Conservation (phyloP, 305 asterid genomes). For the Fraxinus latifolia region DNA sequence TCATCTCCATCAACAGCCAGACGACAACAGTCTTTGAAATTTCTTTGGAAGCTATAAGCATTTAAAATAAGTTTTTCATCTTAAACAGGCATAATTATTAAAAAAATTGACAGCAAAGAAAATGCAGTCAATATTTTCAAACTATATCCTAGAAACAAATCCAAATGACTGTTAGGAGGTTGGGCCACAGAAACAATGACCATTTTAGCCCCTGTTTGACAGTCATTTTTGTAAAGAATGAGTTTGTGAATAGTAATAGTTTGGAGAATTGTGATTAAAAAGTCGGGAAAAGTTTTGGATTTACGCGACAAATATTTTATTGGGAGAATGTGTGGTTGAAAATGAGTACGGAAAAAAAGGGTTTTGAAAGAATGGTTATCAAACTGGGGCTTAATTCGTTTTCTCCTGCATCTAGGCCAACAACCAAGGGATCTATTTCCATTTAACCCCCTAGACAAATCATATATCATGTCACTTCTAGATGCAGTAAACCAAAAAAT, state of each 20-base stretch:
- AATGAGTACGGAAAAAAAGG: background rate
- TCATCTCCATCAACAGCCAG: slow-evolving; percentile 10
- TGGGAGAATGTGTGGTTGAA: background rate
- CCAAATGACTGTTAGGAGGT: slow-evolving; percentile 4
- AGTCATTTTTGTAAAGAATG: background rate
- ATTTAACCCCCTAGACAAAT: slow-evolving; percentile 4
- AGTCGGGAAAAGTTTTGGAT: background rate
- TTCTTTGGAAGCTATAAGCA: slow-evolving; percentile 8
- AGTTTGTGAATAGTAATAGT: background rate
- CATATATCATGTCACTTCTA: background rate
- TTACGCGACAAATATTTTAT: background rate
- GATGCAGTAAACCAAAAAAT: background rate
- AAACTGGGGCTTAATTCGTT: background rate
- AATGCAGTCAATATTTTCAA: background rate
- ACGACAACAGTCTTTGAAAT: slow-evolving; percentile 1
- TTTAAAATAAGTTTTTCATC: slow-evolving; percentile 1
- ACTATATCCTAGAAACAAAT: slow-evolving; percentile 11
- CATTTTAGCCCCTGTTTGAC: background rate
- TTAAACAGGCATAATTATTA: background rate
- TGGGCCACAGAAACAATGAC: slow-evolving; percentile 9
- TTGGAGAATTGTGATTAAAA: background rate
- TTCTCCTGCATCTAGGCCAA: slow-evolving; percentile 14
- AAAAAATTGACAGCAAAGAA: background rate
- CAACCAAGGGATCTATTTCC: background rate
- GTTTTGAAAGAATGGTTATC: background rate